Percentiles rank a stretch among this genome's conserved stretches.
phyloP scores from a whole-genome alignment of 257 asterid genomes.

The Cruciata laevipes region DNA sequence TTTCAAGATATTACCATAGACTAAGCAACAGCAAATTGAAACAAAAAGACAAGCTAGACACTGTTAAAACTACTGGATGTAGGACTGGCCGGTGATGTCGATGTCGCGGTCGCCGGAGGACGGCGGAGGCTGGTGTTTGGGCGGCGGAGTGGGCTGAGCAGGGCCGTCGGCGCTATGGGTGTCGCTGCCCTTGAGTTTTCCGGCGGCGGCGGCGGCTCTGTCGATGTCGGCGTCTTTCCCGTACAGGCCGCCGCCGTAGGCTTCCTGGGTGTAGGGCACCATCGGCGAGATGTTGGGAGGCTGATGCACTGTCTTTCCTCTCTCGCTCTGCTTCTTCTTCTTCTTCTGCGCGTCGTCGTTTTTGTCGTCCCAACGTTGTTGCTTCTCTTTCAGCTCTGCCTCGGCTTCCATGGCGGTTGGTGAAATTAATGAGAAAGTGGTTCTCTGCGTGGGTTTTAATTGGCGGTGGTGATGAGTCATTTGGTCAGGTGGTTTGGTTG shows the following conservation, averaged over 20 bases:
- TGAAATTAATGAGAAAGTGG: too few species aligned
- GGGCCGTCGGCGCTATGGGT: slow-evolving; percentile 84
- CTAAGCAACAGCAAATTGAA: background rate
- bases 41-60: too few species aligned
- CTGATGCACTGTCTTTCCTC: slow-evolving; percentile 24
- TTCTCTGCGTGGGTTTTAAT: background rate
- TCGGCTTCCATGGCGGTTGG: background rate
- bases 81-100: slow-evolving; percentile 73
- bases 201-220: slow-evolving; percentile 5
- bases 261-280: slow-evolving; percentile 51
- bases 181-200: slow-evolving; percentile 37
- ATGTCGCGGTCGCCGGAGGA: slow-evolving; percentile 64
- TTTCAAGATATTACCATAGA: too few species aligned
- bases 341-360: background rate
- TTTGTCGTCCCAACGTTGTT: background rate
- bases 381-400: background rate
- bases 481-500: background rate
- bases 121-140: slow-evolving; percentile 51
- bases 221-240: slow-evolving; percentile 37
- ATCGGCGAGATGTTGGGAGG: slow-evolving; percentile 42
- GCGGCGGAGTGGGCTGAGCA: slow-evolving; percentile 33
- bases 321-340: slow-evolving; percentile 1
- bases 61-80: slow-evolving; percentile 33
- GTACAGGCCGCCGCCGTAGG: slow-evolving; percentile 77
- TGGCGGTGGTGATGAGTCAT: background rate